Base-by-base conservation (phyloP, 2,329 filamentous ascomycete genomes). In the Alternaria brassicae region DNA sequence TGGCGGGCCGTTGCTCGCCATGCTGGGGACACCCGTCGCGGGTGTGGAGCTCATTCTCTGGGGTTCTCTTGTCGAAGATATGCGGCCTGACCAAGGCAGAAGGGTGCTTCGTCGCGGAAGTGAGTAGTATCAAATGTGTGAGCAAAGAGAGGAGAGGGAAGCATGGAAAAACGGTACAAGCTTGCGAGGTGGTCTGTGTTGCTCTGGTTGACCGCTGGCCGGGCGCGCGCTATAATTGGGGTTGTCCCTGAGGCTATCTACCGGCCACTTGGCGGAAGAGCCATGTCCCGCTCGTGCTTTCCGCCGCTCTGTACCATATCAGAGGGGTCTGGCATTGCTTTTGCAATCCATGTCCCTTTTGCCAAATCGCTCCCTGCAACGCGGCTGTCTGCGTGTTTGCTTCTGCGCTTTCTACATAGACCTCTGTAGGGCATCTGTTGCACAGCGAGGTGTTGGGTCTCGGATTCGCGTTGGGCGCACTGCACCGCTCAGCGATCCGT, bases 41-140 rank as follows among this genome's bases (percentile, higher is more conserved):
- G 76, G 69, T 58, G 75, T 73, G 69, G 85, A 72, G 76, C 80
- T 83, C 82, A 84, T 83, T 73, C 75, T 74, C 83, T 82, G 82
- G 82, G 81, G 80, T 73, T 77, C 71, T 77, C 68, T 71, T 79
- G 66, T 67, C 77, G 79, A 69, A 66, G 68, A 60, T 85, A 83
- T 82, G 87, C 89, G 91, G 91, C 94, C 93, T 95, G 94, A 98
- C 94, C 94, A 96, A 97, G 94, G 93, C 92, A 91, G 83, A 71
- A 83, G 88, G 86, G 88, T 89, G 92, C 91, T 93, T 93, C 92
- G 86, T 93, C 86, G 92, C 91, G 73, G 66, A 48, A 54, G 62
- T 56, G 56, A 54, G 45, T 50, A 36, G 54, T 54, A 50, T 56
- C 45, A 54, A 59, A 62, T 53, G 47, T 55, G 56, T 51, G 60